Evolutionary conservation across 306 rosid genomes (phyloP).

Genomic region (Cicer judaicum): DNA sequence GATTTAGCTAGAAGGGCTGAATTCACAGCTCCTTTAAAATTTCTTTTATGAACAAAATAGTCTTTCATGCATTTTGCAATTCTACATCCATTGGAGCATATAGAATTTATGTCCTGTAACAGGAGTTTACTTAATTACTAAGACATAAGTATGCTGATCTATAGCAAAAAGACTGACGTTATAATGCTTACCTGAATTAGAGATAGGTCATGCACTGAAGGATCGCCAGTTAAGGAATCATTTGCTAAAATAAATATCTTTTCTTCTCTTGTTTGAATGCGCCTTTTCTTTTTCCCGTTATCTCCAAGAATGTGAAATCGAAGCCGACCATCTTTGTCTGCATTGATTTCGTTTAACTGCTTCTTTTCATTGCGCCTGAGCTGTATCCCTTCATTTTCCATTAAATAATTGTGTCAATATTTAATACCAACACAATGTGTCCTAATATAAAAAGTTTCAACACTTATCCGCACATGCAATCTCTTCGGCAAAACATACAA

Average conservation of each 20-base stretch:
- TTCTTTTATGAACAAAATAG: conserved; percentile 76
- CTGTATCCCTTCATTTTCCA: conserved; percentile 81
- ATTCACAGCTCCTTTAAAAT: conserved; percentile 77
- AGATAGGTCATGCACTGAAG: conserved; percentile 82
- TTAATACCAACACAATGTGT: conserved; percentile 34
- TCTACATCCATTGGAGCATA: conserved; percentile 94
- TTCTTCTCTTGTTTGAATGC: conserved; percentile 94
- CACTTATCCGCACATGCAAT: conserved; percentile 69
- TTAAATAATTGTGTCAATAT: conserved; percentile 41
- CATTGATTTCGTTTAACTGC: conserved; percentile 79
- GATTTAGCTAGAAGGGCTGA: conserved; percentile 87
- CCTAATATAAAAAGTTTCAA: conserved; percentile 23
- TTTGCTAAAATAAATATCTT: conserved; percentile 83
- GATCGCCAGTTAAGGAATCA: conserved; percentile 98
- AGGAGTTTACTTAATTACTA: conserved; percentile 40
- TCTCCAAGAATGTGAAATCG: conserved; percentile 82
- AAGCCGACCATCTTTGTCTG: conserved; percentile 89
- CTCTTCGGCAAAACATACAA: conserved; percentile 86
- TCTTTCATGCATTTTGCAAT: conserved; percentile 97
- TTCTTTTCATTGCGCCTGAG: conserved; percentile 97
- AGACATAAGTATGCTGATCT: conserved; percentile 38
- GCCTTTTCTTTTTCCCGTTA: conserved; percentile 81
- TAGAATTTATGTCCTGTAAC: conserved; percentile 81
- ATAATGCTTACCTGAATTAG: conserved; percentile 72
- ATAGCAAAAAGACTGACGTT: conserved; percentile 38